Percentiles rank a stretch among this genome's conserved stretches.
These are phyloP conservation scores for Vaccinium darrowii DNA, from an alignment of 148 eudicot species.

Conservation along the genomic window DNA sequence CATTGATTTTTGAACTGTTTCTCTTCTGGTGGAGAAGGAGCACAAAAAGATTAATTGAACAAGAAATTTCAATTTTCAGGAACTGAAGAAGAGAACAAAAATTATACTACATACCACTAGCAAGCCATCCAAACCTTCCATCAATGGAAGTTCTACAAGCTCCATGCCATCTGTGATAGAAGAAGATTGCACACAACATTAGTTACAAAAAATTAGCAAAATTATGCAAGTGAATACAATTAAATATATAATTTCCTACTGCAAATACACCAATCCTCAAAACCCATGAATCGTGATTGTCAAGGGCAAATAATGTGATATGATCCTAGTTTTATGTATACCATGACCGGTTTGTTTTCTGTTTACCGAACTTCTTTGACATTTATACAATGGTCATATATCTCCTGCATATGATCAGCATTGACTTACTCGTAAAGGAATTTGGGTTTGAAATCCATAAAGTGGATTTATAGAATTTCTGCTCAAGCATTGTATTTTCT, in stretches of 20 bases:
- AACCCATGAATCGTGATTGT: neutral
- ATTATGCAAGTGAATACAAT: neutral
- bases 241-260: neutral
- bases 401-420: neutral
- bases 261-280: neutral
- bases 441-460: neutral
- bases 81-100: neutral
- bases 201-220: neutral
- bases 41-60: constrained; percentile 12
- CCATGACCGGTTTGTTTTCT: neutral
- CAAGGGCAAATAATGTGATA: neutral
- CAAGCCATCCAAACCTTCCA: constrained; percentile 69
- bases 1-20: constrained; percentile 29
- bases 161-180: neutral
- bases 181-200: neutral
- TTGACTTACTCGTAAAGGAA: neutral
- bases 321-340: neutral
- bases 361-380: neutral
- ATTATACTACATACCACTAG: constrained; percentile 53
- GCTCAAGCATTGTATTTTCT: neutral
- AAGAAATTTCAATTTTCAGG: neutral
- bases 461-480: neutral
- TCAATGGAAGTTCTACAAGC: constrained; percentile 48
- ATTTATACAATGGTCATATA: neutral
- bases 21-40: constrained; percentile 41